phyloP scores from a whole-genome alignment of 306 rosid genomes.

The Amphicarpaea edgeworthii region DNA sequence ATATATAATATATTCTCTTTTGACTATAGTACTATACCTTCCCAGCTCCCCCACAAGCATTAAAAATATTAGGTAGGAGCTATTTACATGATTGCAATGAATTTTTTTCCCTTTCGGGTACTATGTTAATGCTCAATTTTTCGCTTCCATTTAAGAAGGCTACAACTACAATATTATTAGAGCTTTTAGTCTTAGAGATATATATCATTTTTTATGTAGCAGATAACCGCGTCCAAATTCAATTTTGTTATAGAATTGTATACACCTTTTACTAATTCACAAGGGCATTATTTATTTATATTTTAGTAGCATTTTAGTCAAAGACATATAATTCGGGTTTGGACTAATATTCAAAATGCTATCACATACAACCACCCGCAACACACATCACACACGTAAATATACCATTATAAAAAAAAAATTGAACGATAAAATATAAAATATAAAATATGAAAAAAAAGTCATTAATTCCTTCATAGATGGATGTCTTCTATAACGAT shows the following conservation, averaged over 20 bases:
- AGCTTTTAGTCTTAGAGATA: background rate
- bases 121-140: background rate
- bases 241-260: background rate
- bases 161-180: background rate
- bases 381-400: background rate
- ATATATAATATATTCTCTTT: background rate
- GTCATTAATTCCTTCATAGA: conserved; percentile 55
- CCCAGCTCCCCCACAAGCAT: conserved; percentile 1
- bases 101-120: conserved; percentile 17
- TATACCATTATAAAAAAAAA: background rate
- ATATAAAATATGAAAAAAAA: conserved; percentile 57
- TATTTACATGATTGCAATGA: conserved; percentile 28
- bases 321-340: conserved; percentile 13
- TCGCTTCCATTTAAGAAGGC: conserved; percentile 22
- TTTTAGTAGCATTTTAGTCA: conserved; percentile 26
- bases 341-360: background rate
- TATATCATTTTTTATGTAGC: conserved; percentile 17
- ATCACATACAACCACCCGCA: background rate
- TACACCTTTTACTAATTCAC: conserved; percentile 13
- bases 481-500: conserved; percentile 51
- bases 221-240: background rate
- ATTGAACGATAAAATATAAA: conserved; percentile 35
- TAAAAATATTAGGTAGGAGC: conserved; percentile 20
- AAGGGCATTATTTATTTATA: background rate
- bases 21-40: conserved; percentile 15